phyloP scores from a whole-genome alignment of 1,139 yeast species.

The Arxiozyma slooffiae region DNA sequence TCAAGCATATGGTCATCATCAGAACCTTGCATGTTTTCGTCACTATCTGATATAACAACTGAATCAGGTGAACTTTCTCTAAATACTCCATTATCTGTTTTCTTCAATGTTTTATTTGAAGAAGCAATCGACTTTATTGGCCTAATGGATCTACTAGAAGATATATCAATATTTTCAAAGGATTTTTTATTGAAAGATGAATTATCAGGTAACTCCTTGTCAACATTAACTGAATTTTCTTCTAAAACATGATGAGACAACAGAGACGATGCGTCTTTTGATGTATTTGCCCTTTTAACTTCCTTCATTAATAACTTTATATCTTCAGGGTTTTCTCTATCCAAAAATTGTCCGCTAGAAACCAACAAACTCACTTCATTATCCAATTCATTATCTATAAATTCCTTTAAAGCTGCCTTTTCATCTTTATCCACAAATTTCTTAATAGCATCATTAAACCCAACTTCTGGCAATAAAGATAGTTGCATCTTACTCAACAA shows the following conservation, averaged over 20 bases:
- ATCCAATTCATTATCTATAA: constrained; percentile 57
- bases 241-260: background rate
- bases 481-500: constrained; percentile 55
- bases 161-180: background rate
- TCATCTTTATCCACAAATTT: constrained; percentile 77
- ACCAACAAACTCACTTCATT: constrained; percentile 52
- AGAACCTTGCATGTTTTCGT: constrained; percentile 6
- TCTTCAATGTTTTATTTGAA: background rate
- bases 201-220: background rate
- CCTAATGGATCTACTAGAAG: background rate
- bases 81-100: background rate
- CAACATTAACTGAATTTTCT: background rate
- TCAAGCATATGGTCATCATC: constrained; percentile 5
- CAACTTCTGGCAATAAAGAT: constrained; percentile 64
- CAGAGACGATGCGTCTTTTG: constrained; percentile 1
- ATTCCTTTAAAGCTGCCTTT: constrained; percentile 55
- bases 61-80: constrained; percentile 7
- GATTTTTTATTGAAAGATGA: background rate
- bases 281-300: constrained; percentile 20
- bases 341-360: constrained; percentile 33
- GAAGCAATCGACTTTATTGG: constrained; percentile 2
- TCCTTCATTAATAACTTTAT: constrained; percentile 25
- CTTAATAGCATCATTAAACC: constrained; percentile 64
- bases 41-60: constrained; percentile 10
- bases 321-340: constrained; percentile 30